phyloP scores from a whole-genome alignment of 2,329 filamentous ascomycete species.

The Albophoma yamanashiensis region DNA sequence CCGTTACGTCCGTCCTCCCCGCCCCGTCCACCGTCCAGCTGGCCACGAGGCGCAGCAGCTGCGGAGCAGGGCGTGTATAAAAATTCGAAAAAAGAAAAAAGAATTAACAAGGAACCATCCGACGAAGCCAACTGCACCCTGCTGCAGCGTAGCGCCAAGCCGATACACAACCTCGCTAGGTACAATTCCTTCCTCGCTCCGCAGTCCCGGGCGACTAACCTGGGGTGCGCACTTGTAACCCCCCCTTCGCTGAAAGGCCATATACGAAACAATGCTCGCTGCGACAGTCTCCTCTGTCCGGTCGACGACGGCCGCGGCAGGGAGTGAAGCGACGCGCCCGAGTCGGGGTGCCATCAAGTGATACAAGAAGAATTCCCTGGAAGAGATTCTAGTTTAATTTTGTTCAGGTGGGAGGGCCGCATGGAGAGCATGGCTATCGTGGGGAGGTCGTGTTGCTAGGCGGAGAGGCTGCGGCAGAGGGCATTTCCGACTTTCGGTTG shows the following conservation, averaged over 20 bases:
- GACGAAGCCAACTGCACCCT: not conserved
- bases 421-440: not conserved
- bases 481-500: slow-evolving; percentile 37
- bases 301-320: not conserved
- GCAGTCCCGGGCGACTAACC: not conserved
- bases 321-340: not conserved
- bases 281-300: not conserved
- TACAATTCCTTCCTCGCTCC: not conserved
- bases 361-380: slow-evolving; percentile 18
- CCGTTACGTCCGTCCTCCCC: not conserved
- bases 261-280: not conserved
- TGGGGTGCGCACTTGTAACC: not conserved
- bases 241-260: not conserved
- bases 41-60: not conserved
- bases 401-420: not conserved
- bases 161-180: not conserved
- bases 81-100: too few relatives aligned
- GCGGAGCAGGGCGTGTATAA: not conserved
- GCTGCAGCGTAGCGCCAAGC: not conserved
- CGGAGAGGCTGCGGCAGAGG: slow-evolving; percentile 8
- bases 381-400: slow-evolving; percentile 9
- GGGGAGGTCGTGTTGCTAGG: not conserved
- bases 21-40: not conserved
- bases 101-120: not conserved
- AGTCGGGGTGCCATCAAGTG: slow-evolving; percentile 7